Percentiles rank a stretch among this genome's conserved stretches.
phyloP scores from a whole-genome alignment of 768 basidiomycete genomes.

The Serpula lacrymans region DNA sequence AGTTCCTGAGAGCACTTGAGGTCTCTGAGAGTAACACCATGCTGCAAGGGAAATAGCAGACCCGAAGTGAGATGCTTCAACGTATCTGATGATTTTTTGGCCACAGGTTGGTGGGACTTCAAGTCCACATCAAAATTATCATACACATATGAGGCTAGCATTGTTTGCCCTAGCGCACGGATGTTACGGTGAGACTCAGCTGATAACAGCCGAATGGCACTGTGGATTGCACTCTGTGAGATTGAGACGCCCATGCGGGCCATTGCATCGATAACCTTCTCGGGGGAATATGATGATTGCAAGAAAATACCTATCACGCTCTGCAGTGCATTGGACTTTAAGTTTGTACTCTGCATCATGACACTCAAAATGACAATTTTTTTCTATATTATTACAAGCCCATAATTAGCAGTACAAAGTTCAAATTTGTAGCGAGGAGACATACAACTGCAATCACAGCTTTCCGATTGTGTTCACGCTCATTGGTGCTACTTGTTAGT shows the following conservation, averaged over 20 bases:
- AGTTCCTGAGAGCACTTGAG: slow-evolving; percentile 30
- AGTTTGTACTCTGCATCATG: slow-evolving; percentile 28
- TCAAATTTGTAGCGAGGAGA: background rate
- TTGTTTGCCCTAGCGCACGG: slow-evolving; percentile 17
- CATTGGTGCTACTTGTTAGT: too few species aligned
- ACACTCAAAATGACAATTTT: slow-evolving; percentile 12
- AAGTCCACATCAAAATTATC: slow-evolving; percentile 44
- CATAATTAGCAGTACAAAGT: background rate
- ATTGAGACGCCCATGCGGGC: slow-evolving; percentile 28
- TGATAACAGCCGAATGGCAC: slow-evolving; percentile 21
- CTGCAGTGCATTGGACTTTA: slow-evolving; percentile 9
- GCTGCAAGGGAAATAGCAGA: slow-evolving; percentile 16
- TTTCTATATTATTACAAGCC: slow-evolving; percentile 6
- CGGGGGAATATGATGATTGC: slow-evolving; percentile 22
- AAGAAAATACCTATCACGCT: slow-evolving; percentile 9
- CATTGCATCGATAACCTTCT: slow-evolving; percentile 25
- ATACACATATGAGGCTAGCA: slow-evolving; percentile 30
- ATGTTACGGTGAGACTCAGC: slow-evolving; percentile 15
- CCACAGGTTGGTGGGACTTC: slow-evolving; percentile 23
- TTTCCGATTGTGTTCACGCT: background rate
- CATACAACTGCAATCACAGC: background rate
- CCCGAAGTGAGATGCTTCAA: slow-evolving; percentile 24
- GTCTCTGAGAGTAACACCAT: slow-evolving; percentile 19
- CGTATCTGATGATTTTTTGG: slow-evolving; percentile 21
- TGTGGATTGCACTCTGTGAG: slow-evolving; percentile 21